Conservation (phyloP, 345 rosid genomes). For the Bruguiera parviflora region DNA sequence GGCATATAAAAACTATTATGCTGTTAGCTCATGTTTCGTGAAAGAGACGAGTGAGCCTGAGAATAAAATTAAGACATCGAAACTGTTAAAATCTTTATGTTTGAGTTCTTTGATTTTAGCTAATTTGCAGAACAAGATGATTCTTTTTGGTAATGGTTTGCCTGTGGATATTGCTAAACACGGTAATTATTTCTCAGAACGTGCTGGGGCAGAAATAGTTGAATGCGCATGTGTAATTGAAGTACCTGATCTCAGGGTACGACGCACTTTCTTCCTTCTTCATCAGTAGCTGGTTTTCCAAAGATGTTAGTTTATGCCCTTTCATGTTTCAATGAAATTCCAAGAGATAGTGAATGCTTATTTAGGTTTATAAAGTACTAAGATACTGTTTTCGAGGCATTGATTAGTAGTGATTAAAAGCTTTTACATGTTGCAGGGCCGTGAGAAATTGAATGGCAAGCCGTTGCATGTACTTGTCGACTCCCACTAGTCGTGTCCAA, state of each 20-base stretch:
- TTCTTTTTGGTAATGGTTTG: not conserved
- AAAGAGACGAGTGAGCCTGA: too few relatives aligned
- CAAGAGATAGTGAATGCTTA: too few relatives aligned
- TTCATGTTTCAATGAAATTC: not conserved
- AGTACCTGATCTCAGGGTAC: slow-evolving; percentile 75
- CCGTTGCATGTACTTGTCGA: slow-evolving; percentile 21
- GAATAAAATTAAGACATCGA: too few relatives aligned
- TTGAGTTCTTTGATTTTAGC: not conserved
- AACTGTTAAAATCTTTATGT: too few relatives aligned
- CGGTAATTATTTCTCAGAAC: slow-evolving; percentile 39
- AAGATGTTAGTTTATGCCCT: not conserved
- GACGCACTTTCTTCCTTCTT: not conserved
- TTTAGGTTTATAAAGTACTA: too few relatives aligned
- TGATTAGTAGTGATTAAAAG: not conserved
- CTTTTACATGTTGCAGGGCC: slow-evolving; percentile 45
- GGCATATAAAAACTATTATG: too few relatives aligned
- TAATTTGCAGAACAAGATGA: not conserved
- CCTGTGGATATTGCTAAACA: not conserved
- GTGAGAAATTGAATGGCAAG: slow-evolving; percentile 30
- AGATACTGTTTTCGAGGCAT: not conserved
- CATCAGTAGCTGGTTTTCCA: not conserved
- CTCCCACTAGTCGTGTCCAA: slow-evolving; percentile 9
- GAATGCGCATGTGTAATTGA: slow-evolving; percentile 57
- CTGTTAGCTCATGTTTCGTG: too few relatives aligned
- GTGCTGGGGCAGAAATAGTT: slow-evolving; percentile 73